A percentile compares a stretch with the other conserved stretches of the same genome.
Conservation (phyloP, 1,139 yeast genomes). For the Diutina rugosa region DNA sequence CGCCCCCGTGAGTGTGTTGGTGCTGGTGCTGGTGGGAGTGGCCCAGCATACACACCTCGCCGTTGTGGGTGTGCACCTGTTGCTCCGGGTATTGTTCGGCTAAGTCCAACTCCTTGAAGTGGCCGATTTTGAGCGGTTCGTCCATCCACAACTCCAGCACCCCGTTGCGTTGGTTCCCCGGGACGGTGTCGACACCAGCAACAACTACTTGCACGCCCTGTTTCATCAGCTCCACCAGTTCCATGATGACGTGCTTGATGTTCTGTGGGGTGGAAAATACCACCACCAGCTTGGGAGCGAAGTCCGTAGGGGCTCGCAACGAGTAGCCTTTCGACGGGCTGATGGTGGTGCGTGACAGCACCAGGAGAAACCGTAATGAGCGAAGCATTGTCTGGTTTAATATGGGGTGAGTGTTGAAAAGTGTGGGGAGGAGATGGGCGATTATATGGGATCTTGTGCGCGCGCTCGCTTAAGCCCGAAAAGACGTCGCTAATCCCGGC, state of each 20-base stretch:
- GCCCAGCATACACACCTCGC: conserved; percentile 9
- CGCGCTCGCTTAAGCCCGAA: neutral
- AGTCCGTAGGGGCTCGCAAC: neutral
- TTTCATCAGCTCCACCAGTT: conserved; percentile 12
- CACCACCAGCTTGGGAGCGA: conserved; percentile 6
- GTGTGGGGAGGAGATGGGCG: neutral
- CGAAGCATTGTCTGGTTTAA: neutral
- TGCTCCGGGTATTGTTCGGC: conserved; percentile 7
- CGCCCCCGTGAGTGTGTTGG: neutral
- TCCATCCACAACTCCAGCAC: conserved; percentile 37
- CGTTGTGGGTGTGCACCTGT: conserved; percentile 14
- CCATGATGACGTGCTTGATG: conserved; percentile 18
- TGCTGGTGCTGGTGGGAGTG: neutral
- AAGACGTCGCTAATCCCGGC: too few relatives aligned
- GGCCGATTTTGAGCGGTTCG: conserved; percentile 12
- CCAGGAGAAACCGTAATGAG: neutral
- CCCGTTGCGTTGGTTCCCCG: conserved; percentile 26
- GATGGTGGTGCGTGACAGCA: neutral
- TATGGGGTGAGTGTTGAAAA: neutral
- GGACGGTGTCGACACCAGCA: conserved; percentile 35
- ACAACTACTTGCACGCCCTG: conserved; percentile 26
- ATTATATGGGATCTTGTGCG: neutral
- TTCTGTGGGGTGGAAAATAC: conserved; percentile 32
- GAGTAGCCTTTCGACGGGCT: neutral
- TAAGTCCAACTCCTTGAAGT: conserved; percentile 12